Base-by-base conservation (phyloP, 495 filamentous ascomycete genomes). In the Penicillium coffeae region DNA sequence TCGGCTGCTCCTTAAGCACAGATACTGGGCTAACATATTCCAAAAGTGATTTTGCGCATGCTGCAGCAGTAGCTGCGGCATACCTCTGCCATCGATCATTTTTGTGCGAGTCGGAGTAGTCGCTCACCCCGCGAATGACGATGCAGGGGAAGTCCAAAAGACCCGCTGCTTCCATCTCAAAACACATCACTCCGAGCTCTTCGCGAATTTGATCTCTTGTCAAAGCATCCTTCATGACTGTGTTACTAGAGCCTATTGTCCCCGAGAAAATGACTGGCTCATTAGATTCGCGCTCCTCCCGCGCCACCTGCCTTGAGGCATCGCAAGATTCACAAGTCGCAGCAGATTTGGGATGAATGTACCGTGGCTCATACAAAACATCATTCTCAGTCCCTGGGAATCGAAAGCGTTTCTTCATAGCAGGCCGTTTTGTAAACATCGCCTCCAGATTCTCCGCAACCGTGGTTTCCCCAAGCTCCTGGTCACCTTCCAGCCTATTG, bases 21-120 rank as follows among this genome's bases (percentile, higher is more conserved):
- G n/a, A n/a, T n/a, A n/a, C n/a, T n/a, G n/a, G n/a, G n/a, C n/a
- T n/a, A n/a, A 20, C 8, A 30, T 3, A 41, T 13, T 21, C 12
- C 10, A 49, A 32, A n/a, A 42, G 13, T 13, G 42, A 38, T 6
- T 42, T 42, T 19, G 38, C 30, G 19, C 12, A 49, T 18, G 38
- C 47, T 8, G 60, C 63, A 14, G 63, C 58, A 1, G 41, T 47
- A 10, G 55, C 51, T 9, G 60, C 63, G 1, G 60, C 63, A 41
- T 63, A 61, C 15, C 30, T 21, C 33, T 66, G 60, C 62, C 58
- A 66, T 2, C 32, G 21, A 13, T 62, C 49, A 19, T 64, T 57
- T 42, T 64, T 66, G 18, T 55, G 55, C 10, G 56, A 55, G 39
- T 66, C 63, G 10, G 56, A 32, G 46, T 62, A 64, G 32, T 66